Evolutionary conservation across 805 yeast genomes (phyloP), one percentile per base, ranked within the genome.

Genomic region (Torulaspora indica): DNA sequence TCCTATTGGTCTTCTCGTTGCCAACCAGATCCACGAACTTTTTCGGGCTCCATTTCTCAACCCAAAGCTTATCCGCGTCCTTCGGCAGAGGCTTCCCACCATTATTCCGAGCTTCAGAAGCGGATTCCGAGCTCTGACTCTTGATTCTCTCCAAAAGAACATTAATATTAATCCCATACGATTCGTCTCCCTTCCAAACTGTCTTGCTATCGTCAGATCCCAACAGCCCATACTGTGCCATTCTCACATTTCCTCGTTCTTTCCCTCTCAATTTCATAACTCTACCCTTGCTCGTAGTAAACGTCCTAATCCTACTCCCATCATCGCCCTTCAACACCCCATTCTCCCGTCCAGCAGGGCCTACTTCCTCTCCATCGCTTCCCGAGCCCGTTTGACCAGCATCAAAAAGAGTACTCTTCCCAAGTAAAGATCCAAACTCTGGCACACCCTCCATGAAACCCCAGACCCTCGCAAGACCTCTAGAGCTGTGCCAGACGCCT

Each of bases 31-130:
- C 88, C 25, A 82, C 54, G 64, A 81, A 83, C n/a, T 61, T 66
- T 31, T 61, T 63, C 0, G 91, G 88, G 48, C 86, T 68, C 72
- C 82, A 84, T 58, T 81, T 81, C 54, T 84, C 91, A 2, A 81
- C 77, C 79, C 75, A 71, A 12, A 72, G 48, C 12, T 50, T 45
- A 5, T 50, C 45, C 20, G 12, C 22, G 18, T 10, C 24, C 37
- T n/a, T 18, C 29, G 23, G 13, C 32, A 10, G 23, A 33, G n/a
- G 2, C 37, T 8, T 23, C 35, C 23, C 5, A 42, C n/a, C 27
- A 49, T 49, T 35, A 50, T 47, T 13, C 50, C 36, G 22, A 20
- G 22, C 5, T 5, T 20, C 5, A 5, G 22, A 20, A 20, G 4
- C 22, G 5, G 22, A 20, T 20, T 20, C 5, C 22, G 57, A 30